Evolutionary conservation across 768 basidiomycete species (phyloP).

Genomic region (Gloeostereum incarnatum): DNA sequence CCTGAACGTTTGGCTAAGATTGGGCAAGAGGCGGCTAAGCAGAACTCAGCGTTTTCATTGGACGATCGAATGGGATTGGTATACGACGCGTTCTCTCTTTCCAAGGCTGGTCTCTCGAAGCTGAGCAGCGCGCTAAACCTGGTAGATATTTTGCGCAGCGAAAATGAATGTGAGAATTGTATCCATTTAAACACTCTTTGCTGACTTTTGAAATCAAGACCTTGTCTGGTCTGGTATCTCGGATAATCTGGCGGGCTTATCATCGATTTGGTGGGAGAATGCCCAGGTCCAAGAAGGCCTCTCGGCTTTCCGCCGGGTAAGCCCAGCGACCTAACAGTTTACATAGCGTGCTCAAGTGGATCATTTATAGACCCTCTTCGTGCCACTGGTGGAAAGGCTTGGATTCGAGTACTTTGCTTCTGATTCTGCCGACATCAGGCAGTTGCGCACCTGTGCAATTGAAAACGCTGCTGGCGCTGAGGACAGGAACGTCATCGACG

Average conservation of each 20-base stretch:
- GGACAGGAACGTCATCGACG: conserved; percentile 36
- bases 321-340: conserved; percentile 4
- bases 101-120: conserved; percentile 51
- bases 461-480: conserved; percentile 30
- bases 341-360: neutral
- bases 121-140: conserved; percentile 52
- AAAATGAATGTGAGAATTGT: conserved; percentile 41
- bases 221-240: conserved; percentile 53
- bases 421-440: conserved; percentile 44
- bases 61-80: conserved; percentile 67
- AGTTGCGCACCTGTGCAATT: conserved; percentile 54
- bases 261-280: conserved; percentile 60
- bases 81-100: conserved; percentile 54
- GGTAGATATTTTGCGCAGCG: conserved; percentile 40
- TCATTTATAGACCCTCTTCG: conserved; percentile 28
- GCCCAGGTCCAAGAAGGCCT: conserved; percentile 26
- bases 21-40: conserved; percentile 46
- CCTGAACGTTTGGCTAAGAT: conserved; percentile 51
- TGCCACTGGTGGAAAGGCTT: conserved; percentile 47
- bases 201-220: conserved; percentile 21
- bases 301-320: conserved; percentile 30
- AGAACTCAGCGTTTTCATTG: conserved; percentile 39
- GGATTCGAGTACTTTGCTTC: conserved; percentile 45
- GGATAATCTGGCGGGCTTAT: conserved; percentile 31
- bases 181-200: neutral